Conservation (phyloP, 2,329 filamentous ascomycete species). For the Ilyonectria destructans region DNA sequence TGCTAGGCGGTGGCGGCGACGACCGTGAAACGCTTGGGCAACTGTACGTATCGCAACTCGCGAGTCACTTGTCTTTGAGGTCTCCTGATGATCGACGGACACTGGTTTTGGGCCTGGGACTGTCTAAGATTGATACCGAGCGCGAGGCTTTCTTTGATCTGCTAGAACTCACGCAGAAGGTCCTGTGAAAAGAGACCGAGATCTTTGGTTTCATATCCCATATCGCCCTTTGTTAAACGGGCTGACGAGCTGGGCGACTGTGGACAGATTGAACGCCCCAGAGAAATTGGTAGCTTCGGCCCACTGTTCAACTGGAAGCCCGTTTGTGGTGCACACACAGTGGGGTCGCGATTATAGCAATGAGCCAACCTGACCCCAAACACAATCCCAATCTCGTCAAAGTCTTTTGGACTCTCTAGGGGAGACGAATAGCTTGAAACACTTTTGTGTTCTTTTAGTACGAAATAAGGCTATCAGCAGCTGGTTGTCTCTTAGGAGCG, state of each 20-base stretch:
- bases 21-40: constrained; percentile 89
- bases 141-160: constrained; percentile 77
- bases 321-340: too few species aligned
- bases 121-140: constrained; percentile 66
- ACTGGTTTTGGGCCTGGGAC: constrained; percentile 74
- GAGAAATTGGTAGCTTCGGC: background rate
- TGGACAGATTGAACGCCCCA: background rate
- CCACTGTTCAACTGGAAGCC: background rate
- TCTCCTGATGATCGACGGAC: constrained; percentile 76
- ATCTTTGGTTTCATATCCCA: background rate
- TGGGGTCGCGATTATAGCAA: too few species aligned
- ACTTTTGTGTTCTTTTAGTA: background rate
- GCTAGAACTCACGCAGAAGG: constrained; percentile 74
- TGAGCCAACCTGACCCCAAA: too few species aligned
- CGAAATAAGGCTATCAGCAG: background rate
- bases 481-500: background rate
- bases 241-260: background rate
- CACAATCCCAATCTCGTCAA: too few species aligned
- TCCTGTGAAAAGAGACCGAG: constrained; percentile 58
- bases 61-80: constrained; percentile 81
- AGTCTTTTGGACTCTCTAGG: too few species aligned
- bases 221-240: background rate
- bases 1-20: constrained; percentile 86
- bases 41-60: constrained; percentile 91
- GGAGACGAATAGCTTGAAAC: background rate